phyloP scores from a whole-genome alignment of 345 rosid species.

The Salix koriyanagi region DNA sequence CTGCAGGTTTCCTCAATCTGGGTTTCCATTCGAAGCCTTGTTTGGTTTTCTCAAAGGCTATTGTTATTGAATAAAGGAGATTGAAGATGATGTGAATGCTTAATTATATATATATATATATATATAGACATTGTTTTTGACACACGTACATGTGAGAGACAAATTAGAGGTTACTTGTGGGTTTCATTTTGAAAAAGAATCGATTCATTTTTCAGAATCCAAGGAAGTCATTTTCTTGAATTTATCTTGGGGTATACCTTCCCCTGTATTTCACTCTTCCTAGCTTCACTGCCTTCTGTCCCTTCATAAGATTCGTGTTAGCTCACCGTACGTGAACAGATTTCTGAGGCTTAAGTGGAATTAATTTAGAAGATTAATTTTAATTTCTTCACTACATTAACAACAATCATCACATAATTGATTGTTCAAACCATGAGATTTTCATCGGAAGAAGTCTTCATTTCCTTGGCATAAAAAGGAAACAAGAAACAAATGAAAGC shows the following conservation, averaged over 20 bases:
- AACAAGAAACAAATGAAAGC: not conserved
- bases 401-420: not conserved
- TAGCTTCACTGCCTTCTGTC: not conserved
- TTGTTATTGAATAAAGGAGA: not conserved
- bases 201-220: not conserved
- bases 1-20: not conserved
- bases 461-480: not conserved
- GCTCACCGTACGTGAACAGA: not conserved
- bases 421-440: not conserved
- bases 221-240: not conserved
- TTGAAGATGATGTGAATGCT: not conserved
- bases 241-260: not conserved
- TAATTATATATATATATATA: not conserved
- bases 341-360: not conserved
- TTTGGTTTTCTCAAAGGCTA: not conserved
- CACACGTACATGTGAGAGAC: not conserved
- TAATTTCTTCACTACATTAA: not conserved
- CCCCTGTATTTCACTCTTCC: not conserved
- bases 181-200: not conserved
- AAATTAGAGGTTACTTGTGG: conserved; percentile 2
- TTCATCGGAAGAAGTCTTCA: not conserved
- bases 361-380: not conserved
- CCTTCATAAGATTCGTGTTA: not conserved
- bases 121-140: not conserved
- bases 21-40: not conserved